Base-by-base conservation (phyloP, 2,329 filamentous ascomycete genomes). In the Aspergillus candidus region DNA sequence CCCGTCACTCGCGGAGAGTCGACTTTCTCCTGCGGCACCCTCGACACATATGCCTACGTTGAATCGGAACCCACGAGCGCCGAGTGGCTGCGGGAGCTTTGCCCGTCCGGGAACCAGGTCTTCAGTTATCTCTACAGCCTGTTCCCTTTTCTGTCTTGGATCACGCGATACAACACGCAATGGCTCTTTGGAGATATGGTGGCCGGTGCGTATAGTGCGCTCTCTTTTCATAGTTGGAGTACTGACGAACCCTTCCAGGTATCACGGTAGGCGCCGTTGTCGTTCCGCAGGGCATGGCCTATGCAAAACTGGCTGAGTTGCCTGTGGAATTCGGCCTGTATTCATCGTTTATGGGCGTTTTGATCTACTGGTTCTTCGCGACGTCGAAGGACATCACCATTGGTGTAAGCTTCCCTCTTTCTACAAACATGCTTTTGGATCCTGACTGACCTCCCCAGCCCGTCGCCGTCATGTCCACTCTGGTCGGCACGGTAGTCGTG, bases 301-400 rank as follows among this genome's bases (percentile, higher is more conserved):
- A 97, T 68, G 90, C 91, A 27, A 75, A 83, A 49, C 76, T 97
- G 18, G 91, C 91, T 35, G 78, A 83, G 48, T 75, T 97, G n/a
- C 76, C 80, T 1, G 79, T 84, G 5, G 77, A 97, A 61, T 97
- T 83, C 59, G 91, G 91, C 41, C 77, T 97, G 1, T 94, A 94
- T 68, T 93, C 91, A 0, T 96, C 91, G 0, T 97, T 98, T 62
- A 93, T 96, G 78, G 93, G 91, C 40, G 90, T 94, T 12, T 66
- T 95, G 50, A 76, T 95, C 49, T 98, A 98, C 69, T 97, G 91
- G 91, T 86, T 96, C 62, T 97, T 97, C 60, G 93, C 90, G 30
- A 98, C 93, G 0, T 96, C 91, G 11, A 98, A 97, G 64, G 91
- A 98, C 66, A 97, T 98, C 60, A 96, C 91, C 8, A 97, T 97